Evolutionary conservation across 768 basidiomycete species (phyloP).

Genomic region (Clavulina sp.): DNA sequence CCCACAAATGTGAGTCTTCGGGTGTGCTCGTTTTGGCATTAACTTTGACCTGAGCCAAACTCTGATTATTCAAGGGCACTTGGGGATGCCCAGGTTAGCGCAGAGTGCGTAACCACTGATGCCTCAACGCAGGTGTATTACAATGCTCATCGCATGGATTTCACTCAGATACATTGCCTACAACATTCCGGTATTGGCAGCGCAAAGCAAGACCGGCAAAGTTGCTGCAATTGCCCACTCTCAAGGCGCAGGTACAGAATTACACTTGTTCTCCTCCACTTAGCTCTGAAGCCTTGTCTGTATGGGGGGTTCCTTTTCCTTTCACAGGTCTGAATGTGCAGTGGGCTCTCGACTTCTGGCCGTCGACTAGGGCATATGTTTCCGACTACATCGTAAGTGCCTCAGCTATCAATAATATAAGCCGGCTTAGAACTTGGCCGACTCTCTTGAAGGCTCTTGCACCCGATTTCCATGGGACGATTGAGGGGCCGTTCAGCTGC

Average conservation of each 20-base stretch:
- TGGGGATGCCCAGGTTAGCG: conserved; percentile 14
- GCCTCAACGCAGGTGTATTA: background rate
- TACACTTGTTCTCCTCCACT: background rate
- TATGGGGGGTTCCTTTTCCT: background rate
- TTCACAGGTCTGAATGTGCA: conserved; percentile 1
- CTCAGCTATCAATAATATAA: background rate
- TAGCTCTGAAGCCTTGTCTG: background rate
- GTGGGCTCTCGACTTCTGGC: conserved; percentile 16
- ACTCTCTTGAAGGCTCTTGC: background rate
- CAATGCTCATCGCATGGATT: background rate
- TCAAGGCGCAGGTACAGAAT: conserved; percentile 1
- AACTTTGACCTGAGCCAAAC: no score
- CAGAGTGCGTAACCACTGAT: conserved; percentile 6
- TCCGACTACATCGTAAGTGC: conserved; percentile 11
- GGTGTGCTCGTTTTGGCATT: no score
- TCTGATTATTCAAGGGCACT: conserved; percentile 5
- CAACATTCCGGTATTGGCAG: conserved; percentile 13
- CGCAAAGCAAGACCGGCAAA: conserved; percentile 12
- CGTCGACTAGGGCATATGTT: conserved; percentile 11
- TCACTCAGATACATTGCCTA: conserved; percentile 14
- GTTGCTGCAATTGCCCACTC: conserved; percentile 16
- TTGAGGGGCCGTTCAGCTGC: background rate
- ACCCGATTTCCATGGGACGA: conserved; percentile 15
- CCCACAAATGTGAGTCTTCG: background rate
- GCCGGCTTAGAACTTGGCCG: background rate